A percentile compares a stretch with the other conserved stretches of the same genome.
Evolutionary conservation across 2,329 filamentous ascomycete species (phyloP).

Genomic region (Colletotrichum sp.): DNA sequence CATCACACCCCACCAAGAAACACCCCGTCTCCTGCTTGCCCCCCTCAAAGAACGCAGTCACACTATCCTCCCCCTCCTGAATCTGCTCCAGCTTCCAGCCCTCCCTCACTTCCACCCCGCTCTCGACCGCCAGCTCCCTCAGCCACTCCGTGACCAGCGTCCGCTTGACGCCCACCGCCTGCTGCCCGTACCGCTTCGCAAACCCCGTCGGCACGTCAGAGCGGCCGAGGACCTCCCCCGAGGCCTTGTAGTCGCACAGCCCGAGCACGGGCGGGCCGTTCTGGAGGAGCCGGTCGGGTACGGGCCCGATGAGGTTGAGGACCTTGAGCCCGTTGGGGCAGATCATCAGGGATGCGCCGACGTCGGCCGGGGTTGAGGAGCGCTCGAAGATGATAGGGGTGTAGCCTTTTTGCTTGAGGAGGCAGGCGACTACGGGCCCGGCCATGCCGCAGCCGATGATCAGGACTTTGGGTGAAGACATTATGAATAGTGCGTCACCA

Average conservation of each 20-base stretch:
- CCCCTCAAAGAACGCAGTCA: slow-evolving; percentile 25
- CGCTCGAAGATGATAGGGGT: slow-evolving; percentile 29
- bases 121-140: slow-evolving; percentile 15
- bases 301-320: slow-evolving; percentile 22
- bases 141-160: slow-evolving; percentile 24
- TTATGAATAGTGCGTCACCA: background rate
- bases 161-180: slow-evolving; percentile 23
- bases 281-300: background rate
- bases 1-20: slow-evolving; percentile 28
- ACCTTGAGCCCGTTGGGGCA: slow-evolving; percentile 29
- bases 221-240: slow-evolving; percentile 22
- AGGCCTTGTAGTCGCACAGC: slow-evolving; percentile 22
- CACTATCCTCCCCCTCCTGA: slow-evolving; percentile 18
- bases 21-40: slow-evolving; percentile 21
- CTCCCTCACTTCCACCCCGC: slow-evolving; percentile 24
- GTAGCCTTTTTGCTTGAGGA: slow-evolving; percentile 28
- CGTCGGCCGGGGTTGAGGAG: slow-evolving; percentile 23
- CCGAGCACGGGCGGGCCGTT: slow-evolving; percentile 19
- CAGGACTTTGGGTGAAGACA: slow-evolving; percentile 17
- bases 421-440: slow-evolving; percentile 24
- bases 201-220: slow-evolving; percentile 23
- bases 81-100: slow-evolving; percentile 27
- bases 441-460: slow-evolving; percentile 28
- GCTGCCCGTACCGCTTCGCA: slow-evolving; percentile 23
- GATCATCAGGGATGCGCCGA: slow-evolving; percentile 28